Evolutionary conservation across 345 rosid genomes (phyloP).

Genomic region (Populus pruinosa): DNA sequence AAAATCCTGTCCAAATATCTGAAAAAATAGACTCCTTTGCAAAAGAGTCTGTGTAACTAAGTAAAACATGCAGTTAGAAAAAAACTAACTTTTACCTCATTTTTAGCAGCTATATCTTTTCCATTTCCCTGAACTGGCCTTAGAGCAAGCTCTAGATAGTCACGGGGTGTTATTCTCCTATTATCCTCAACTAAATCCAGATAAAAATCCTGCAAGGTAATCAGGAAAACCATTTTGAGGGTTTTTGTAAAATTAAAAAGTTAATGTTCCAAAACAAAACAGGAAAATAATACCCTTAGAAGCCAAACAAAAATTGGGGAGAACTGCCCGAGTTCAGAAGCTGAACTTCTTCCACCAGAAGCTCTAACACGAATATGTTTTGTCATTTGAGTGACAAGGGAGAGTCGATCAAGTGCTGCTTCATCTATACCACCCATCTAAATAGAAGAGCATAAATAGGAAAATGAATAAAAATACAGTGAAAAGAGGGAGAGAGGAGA

Average conservation of each 20-base stretch:
- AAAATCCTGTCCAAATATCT: neutral
- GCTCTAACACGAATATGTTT: constrained; percentile 96
- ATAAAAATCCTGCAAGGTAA: constrained; percentile 71
- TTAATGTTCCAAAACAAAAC: neutral
- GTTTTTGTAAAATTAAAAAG: neutral
- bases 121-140: constrained; percentile 78
- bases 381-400: constrained; percentile 96
- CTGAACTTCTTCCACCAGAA: constrained; percentile 66
- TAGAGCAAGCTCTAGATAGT: constrained; percentile 90
- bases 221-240: neutral
- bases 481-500: neutral
- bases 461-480: neutral
- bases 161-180: constrained; percentile 82
- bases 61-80: neutral
- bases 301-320: constrained; percentile 99
- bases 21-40: neutral
- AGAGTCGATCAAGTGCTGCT: constrained; percentile 91
- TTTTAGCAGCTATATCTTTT: constrained; percentile 80
- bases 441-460: constrained; percentile 1
- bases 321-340: constrained; percentile 88
- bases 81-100: constrained; percentile 59
- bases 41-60: neutral
- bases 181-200: constrained; percentile 82
- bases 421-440: constrained; percentile 99
- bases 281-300: constrained; percentile 57